Percentiles rank a stretch among this genome's conserved stretches.
Evolutionary conservation across 768 basidiomycete genomes (phyloP).

Genomic region (Russula griseocarnosa): DNA sequence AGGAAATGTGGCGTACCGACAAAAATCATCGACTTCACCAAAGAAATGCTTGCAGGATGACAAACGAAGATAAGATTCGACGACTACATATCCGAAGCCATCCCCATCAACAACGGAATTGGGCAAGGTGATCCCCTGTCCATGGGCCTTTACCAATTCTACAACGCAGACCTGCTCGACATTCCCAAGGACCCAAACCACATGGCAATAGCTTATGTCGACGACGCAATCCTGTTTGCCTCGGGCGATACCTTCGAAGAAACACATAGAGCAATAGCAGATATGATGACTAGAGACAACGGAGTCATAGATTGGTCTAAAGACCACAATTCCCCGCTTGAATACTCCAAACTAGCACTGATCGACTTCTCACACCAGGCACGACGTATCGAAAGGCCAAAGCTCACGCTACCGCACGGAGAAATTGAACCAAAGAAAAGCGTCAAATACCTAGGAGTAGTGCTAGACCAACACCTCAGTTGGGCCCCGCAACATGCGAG

Average conservation of each 20-base stretch:
- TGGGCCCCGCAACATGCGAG: background rate
- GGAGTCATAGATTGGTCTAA: background rate
- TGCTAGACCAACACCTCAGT: constrained; percentile 5
- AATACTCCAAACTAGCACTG: too few relatives aligned
- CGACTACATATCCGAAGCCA: too few relatives aligned
- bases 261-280: background rate
- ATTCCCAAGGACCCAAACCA: background rate
- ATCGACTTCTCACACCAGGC: too few relatives aligned
- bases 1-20: background rate
- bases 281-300: constrained; percentile 2
- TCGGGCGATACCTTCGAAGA: constrained; percentile 30
- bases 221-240: constrained; percentile 26
- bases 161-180: constrained; percentile 9
- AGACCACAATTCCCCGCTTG: background rate
- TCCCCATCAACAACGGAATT: too few relatives aligned
- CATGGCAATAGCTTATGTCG: background rate
- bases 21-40: background rate
- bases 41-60: too few relatives aligned
- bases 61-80: too few relatives aligned
- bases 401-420: background rate
- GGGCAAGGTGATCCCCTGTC: constrained; percentile 11
- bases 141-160: background rate
- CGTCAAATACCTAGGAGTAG: constrained; percentile 2
- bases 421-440: accelerated
- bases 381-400: too few relatives aligned